Base-by-base conservation (phyloP, 2,329 filamentous ascomycete species). In the Didymella pinodella region DNA sequence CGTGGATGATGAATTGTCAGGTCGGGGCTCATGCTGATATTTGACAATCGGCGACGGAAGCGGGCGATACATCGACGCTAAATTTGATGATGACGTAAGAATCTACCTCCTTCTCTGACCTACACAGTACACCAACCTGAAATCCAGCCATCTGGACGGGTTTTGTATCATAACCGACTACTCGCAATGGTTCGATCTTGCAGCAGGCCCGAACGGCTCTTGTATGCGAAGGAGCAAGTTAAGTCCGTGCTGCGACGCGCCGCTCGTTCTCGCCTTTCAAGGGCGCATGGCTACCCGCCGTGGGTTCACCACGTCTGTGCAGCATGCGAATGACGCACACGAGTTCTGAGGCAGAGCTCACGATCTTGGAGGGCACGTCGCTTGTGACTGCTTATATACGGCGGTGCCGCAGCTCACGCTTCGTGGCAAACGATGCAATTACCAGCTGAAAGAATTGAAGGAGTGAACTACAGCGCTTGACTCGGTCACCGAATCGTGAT, bases 271-370 rank as follows among this genome's bases (percentile, higher is more conserved):
- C 38, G 16, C 7, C 20, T 18, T 25, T 28, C 28, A 29, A 51
- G 48, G 48, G 22, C 38, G 48, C 48, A 44, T 43, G 31, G 40
- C 40, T 52, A 20, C 29, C 28, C 29, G 28, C 31, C 26, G 14
- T 43, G 11, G 11, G 11, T 22, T 12, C 36, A 22, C 34, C 7
- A 28, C 40, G 12, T 43, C 22, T 43, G 22, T 32, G 32, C 31
- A 36, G 28, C 10, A 28, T 14, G 28, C 40, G 25, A 52, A 29
- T 20, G 40, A 22, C 36, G 29, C 14, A 41, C 32, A 4, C 49
- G 29, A 45, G 10, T 14, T 20, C 6, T 16, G 28, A 18, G 16
- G 14, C 4, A 5, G 2, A 5, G 12, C 8, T 28, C 5, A 29
- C 11, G 12, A 28, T 7, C 22, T 22, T 0, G 3, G 22, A 22